Percentiles rank a stretch among this genome's conserved stretches.
phyloP scores from a whole-genome alignment of 192 early-diverging fungal genomes.

The Backusella circina region DNA sequence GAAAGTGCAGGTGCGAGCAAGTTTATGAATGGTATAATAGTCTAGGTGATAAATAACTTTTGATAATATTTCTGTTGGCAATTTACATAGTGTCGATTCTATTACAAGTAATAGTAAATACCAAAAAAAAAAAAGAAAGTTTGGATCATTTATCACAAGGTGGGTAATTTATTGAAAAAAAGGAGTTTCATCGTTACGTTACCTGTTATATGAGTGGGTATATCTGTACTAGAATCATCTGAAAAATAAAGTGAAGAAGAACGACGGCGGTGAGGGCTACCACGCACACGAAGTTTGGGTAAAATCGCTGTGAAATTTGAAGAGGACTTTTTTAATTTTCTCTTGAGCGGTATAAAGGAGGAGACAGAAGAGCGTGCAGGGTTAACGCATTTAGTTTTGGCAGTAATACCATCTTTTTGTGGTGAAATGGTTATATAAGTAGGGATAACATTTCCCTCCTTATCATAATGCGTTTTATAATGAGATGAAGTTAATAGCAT shows the following conservation, averaged over 20 bases:
- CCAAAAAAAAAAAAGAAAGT: neutral
- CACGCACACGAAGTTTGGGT: constrained; percentile 4
- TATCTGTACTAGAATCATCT: neutral
- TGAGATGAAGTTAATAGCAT: neutral
- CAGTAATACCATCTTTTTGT: neutral
- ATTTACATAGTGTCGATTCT: neutral
- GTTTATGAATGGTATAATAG: neutral
- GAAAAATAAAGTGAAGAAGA: constrained; percentile 2
- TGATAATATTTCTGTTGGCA: constrained; percentile 16
- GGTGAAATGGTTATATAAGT: constrained; percentile 2
- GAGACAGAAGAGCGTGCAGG: neutral
- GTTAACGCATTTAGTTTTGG: neutral
- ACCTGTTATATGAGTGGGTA: neutral
- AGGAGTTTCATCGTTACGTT: neutral
- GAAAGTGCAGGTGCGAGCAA: neutral
- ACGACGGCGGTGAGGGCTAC: neutral
- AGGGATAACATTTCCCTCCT: neutral
- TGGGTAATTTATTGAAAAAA: neutral
- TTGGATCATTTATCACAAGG: neutral
- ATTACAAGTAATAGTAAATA: neutral
- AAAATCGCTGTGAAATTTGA: constrained; percentile 5
- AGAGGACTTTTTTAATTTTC: neutral
- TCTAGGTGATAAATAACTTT: constrained; percentile 11
- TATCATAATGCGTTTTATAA: neutral
- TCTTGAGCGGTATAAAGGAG: neutral